phyloP scores from a whole-genome alignment of 192 early-diverging fungal genomes.

The Podila minutissima region DNA sequence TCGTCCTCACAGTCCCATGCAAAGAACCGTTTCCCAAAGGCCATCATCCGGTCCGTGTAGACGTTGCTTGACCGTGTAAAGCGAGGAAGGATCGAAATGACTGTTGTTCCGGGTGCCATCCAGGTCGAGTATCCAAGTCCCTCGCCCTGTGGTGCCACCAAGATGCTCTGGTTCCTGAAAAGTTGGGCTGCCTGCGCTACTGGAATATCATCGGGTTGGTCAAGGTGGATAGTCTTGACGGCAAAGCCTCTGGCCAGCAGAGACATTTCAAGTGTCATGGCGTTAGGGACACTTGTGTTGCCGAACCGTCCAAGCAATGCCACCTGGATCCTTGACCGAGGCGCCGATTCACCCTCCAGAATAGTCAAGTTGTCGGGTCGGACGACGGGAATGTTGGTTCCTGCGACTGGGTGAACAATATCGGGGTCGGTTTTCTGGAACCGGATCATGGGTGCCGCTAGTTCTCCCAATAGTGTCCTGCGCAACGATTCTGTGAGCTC shows the following conservation, averaged over 20 bases:
- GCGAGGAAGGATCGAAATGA: slow-evolving; percentile 36
- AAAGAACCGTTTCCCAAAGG: slow-evolving; percentile 43
- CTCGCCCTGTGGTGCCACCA: slow-evolving; percentile 45
- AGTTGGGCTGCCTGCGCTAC: slow-evolving; percentile 35
- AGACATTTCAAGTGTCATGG: slow-evolving; percentile 27
- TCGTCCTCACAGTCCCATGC: slow-evolving; percentile 47
- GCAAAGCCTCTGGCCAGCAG: slow-evolving; percentile 44
- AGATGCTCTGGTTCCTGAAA: slow-evolving; percentile 32
- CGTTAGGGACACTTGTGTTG: slow-evolving; percentile 48
- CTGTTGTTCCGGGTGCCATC: slow-evolving; percentile 37
- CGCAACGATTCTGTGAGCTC: slow-evolving; percentile 26
- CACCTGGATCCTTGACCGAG: slow-evolving; percentile 33
- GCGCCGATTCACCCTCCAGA: slow-evolving; percentile 28
- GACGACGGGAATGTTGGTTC: slow-evolving; percentile 14
- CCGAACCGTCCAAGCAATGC: slow-evolving; percentile 43
- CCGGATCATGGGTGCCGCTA: slow-evolving; percentile 27
- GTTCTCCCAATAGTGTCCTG: slow-evolving; percentile 6
- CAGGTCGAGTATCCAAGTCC: slow-evolving; percentile 32
- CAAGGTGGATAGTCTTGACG: slow-evolving; percentile 42
- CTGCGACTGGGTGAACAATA: slow-evolving; percentile 29
- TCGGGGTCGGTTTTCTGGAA: slow-evolving; percentile 35
- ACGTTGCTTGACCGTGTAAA: slow-evolving; percentile 48
- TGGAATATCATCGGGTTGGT: slow-evolving; percentile 23
- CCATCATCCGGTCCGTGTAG: slow-evolving; percentile 52
- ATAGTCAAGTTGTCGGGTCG: slow-evolving; percentile 7